Evolutionary conservation across 306 rosid genomes (phyloP), one percentile per base, ranked within the genome.

Genomic region (Pyrus communis): DNA sequence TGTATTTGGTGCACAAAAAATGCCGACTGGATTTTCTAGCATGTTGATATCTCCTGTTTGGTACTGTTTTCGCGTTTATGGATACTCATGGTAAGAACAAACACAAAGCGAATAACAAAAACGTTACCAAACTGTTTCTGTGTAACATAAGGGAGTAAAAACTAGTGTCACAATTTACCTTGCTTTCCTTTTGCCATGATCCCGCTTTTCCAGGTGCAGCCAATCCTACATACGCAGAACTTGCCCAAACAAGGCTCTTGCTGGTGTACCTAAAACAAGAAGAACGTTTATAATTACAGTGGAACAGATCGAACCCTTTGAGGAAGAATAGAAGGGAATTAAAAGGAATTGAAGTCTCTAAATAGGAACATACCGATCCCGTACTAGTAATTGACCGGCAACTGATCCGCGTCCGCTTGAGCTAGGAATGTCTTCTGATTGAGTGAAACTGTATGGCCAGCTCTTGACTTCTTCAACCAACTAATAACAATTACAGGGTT

Each of bases 181-280:
- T 91, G 88, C 86, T 82, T 78, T 91, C 98, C 35, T 1, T 79
- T 67, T 93, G 97, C 98, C 98, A 93, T 12, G 97, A 93, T 75
- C 98, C 98, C 1, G 69, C 83, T 1, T 63, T 49, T 71, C 98
- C 98, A 7, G 97, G 93, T 23, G 82, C 77, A 67, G 97, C 98
- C 55, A 93, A 67, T 67, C 98, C 98, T 78, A 91, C 74, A 68
- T 86, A 80, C 4, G 97, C 98, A 78, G 54, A 76, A 9, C 59
- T 57, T 22, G 89, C 87, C 45, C 42, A 43, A 4, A 82, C 17
- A 18, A 49, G 79, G 4, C 57, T 51, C 19, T 75, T 21, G 22
- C 51, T 55, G 11, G 70, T 69, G 68, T 79, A 79, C 31, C 86
- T 85, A 55, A 42, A 59, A 42, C 28, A 25, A 43, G 17, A 40